These are phyloP conservation scores for Nakazawaea anatomiae DNA, from an alignment of 805 yeast species.

Conservation along the genomic window DNA sequence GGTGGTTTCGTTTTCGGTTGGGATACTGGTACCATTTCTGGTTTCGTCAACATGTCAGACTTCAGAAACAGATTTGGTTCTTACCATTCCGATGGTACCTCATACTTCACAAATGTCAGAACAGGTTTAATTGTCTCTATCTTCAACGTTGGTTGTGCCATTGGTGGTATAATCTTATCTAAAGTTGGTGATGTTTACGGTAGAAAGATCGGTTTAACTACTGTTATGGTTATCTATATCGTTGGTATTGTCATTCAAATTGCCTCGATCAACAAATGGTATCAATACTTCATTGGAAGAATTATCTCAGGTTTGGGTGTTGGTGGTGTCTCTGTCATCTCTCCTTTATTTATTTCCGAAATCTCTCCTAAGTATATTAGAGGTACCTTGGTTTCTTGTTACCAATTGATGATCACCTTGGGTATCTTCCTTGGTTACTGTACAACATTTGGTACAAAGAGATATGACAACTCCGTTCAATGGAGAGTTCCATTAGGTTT, in stretches of 20 bases:
- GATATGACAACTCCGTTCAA: constrained; percentile 42
- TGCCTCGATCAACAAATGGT: constrained; percentile 48
- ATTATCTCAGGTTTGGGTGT: constrained; percentile 51
- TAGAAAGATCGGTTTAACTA: constrained; percentile 50
- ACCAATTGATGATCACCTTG: constrained; percentile 63
- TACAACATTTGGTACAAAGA: constrained; percentile 58
- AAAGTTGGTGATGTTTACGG: constrained; percentile 56
- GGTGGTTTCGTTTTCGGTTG: constrained; percentile 78
- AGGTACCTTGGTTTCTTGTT: constrained; percentile 66
- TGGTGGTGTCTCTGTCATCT: constrained; percentile 46
- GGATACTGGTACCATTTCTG: constrained; percentile 76
- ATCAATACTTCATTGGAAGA: constrained; percentile 61
- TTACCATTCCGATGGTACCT: constrained; percentile 29
- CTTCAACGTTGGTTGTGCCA: constrained; percentile 66
- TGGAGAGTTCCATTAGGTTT: constrained; percentile 63
- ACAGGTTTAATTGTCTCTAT: constrained; percentile 62
- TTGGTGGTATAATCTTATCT: constrained; percentile 60
- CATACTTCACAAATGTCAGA: constrained; percentile 44
- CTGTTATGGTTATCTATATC: constrained; percentile 49
- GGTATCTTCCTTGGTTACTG: constrained; percentile 72
- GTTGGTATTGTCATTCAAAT: constrained; percentile 60
- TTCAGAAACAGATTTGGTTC: constrained; percentile 50
- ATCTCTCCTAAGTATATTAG: constrained; percentile 64
- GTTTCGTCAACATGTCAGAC: constrained; percentile 61
- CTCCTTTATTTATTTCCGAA: constrained; percentile 61